Base-by-base conservation (phyloP, 2,329 filamentous ascomycete genomes). In the Penicillium concentricum region DNA sequence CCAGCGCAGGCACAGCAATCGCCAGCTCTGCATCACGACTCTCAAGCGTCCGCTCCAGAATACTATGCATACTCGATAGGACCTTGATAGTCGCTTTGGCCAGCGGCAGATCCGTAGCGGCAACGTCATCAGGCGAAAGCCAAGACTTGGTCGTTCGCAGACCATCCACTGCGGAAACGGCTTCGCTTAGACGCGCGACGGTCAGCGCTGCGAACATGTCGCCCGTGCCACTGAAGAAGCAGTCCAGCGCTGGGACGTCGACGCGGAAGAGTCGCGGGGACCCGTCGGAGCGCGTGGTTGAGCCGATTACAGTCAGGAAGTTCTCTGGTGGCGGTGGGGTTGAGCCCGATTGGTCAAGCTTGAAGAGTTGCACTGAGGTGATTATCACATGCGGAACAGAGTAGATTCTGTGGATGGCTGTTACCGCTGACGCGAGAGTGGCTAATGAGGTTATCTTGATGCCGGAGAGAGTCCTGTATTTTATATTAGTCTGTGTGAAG, bases 161-260 rank as follows among this genome's bases (percentile, higher is more conserved):
- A 3, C 71, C 66, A 2, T 72, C 70, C 0, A 78, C 77, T 3
- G 75, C 76, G 51, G 79, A 75, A 1, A 91, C 88, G 26, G 91
- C 92, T 78, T 97, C 91, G 56, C 93, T 87, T 69, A 99, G 86
- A 30, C 93, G 87, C 39, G 90, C 90, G 1, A 96, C 86, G 70
- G 91, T 92, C 44, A 99, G 82, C 8, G 93, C 93, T 30, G 92
- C 93, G 71, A 99, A 97, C 93, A 99, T 97, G 78, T 99, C 94
- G 45, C 94, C 94, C 0, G 95, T 97, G 39, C 94, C 94, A 67
- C 89, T 92, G 76, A 97, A 99, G 81, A 94, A 96, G 76, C 92
- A 90, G 70, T 96, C 90, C 58, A 97, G 87, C 28, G 88, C 85
- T 0, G 93, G 92, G 55, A 97, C 91, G 54, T 89, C 86, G 68